A percentile compares a stretch with the other conserved stretches of the same genome.
These are phyloP conservation scores for Russula virescens DNA, from an alignment of 768 basidiomycete genomes.

Conservation along the genomic window DNA sequence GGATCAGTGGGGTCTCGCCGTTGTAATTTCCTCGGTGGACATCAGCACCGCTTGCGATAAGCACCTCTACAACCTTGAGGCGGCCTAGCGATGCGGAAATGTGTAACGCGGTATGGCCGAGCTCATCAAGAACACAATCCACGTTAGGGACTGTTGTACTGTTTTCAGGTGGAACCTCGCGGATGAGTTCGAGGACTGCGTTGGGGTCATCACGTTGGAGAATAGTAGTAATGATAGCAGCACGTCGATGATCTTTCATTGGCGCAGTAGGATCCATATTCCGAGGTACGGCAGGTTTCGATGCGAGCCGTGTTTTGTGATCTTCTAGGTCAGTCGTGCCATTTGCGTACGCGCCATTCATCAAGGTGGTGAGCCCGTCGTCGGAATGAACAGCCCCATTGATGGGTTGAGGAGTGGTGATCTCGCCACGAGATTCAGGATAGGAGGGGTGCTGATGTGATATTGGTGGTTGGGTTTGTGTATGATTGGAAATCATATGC, in stretches of 20 bases:
- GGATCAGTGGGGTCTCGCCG: constrained; percentile 92
- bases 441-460: constrained; percentile 25
- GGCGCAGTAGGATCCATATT: constrained; percentile 47
- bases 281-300: constrained; percentile 52
- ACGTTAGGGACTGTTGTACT: constrained; percentile 44
- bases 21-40: constrained; percentile 86
- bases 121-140: constrained; percentile 87
- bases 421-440: constrained; percentile 30
- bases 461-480: constrained; percentile 27
- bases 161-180: constrained; percentile 49
- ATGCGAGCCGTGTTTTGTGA: constrained; percentile 56
- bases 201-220: constrained; percentile 64
- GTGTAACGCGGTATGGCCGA: constrained; percentile 92
- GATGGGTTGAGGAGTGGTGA: constrained; percentile 17
- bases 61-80: constrained; percentile 55
- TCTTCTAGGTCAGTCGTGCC: constrained; percentile 39
- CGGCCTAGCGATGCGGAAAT: constrained; percentile 85
- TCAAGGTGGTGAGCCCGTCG: constrained; percentile 36
- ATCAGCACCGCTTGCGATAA: constrained; percentile 79
- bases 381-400: constrained; percentile 19
- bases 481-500: constrained; percentile 1
- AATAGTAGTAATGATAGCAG: constrained; percentile 59
- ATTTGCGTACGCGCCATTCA: constrained; percentile 42
- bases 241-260: constrained; percentile 47
- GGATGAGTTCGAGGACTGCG: constrained; percentile 56